These are phyloP conservation scores for Lentinula guzmanii DNA, from an alignment of 768 basidiomycete species.

Conservation along the genomic window DNA sequence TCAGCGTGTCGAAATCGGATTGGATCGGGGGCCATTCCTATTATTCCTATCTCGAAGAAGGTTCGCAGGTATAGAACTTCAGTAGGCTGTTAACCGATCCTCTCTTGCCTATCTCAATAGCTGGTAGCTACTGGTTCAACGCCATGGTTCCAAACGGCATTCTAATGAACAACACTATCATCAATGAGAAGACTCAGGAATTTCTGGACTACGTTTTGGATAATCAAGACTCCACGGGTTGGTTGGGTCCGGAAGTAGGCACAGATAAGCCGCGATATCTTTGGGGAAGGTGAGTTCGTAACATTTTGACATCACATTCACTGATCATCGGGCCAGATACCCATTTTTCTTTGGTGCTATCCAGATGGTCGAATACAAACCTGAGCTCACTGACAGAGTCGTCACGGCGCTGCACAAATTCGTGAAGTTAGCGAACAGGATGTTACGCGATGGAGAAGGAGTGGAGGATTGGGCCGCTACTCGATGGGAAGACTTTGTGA, in stretches of 20 bases:
- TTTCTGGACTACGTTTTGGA: constrained; percentile 46
- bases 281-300: constrained; percentile 38
- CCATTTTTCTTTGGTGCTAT: constrained; percentile 54
- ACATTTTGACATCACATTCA: not conserved
- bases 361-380: constrained; percentile 45
- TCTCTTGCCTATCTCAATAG: constrained; percentile 18
- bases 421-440: constrained; percentile 43
- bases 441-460: constrained; percentile 44
- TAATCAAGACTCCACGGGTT: constrained; percentile 47
- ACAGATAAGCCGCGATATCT: constrained; percentile 47
- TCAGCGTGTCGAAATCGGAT: constrained; percentile 24
- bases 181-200: constrained; percentile 39
- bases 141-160: constrained; percentile 49
- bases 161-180: constrained; percentile 37
- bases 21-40: constrained; percentile 27
- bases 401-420: constrained; percentile 49
- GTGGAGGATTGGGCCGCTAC: constrained; percentile 48
- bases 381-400: constrained; percentile 35
- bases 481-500: constrained; percentile 56
- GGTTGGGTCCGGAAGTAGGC: constrained; percentile 50
- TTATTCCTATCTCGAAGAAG: constrained; percentile 29
- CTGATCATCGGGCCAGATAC: constrained; percentile 26
- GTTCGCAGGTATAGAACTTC: constrained; percentile 9
- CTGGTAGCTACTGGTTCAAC: constrained; percentile 59
- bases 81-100: not conserved